Evolutionary conservation across 2,329 filamentous ascomycete genomes (phyloP), one percentile per base, ranked within the genome.

Genomic region (Fusarium cyanostomum): DNA sequence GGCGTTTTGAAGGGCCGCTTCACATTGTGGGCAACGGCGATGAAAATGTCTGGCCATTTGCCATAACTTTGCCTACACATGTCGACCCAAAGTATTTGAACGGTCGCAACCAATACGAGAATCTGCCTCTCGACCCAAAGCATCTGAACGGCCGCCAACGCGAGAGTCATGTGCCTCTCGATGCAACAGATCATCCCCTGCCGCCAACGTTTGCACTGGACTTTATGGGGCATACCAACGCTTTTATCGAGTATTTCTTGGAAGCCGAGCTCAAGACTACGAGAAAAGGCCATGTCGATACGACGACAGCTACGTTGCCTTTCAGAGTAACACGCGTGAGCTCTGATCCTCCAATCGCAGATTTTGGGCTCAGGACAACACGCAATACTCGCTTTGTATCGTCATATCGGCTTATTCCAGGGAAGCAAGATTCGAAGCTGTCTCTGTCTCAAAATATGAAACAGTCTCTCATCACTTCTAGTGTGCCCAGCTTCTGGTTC

Each of bases 221-320:
- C 4, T 5, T 15, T 8, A 7, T 16, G 0, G 28, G 37, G 8
- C 12, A 15, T 0, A 43, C 18, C 6, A 49, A 56, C 1, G 64
- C 41, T 0, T 67, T 57, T 2, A 28, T 69, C 8, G 75, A 80
- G 39, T 80, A 79, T 37, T 71, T 66, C 10, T 55, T 80, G 2
- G 54, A 74, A 28, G 75, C 76, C 0, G 56, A 62, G 2, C 31
- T 78, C 3, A 46, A n/a, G 5, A 62, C 60, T 34, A 59, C 49
- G 1, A 41, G 27, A 0, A 24, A 46, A 3, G 46, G 28, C 2
- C 21, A 10, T 2, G 38, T 8, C 5, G 42, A 66, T 8, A 41
- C n/a, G 1, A 8, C 41, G 1, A 31, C 56, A 4, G 75, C 67
- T 1, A 59, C 31, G 0, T 34, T 72, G 2, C 75, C 74, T 0